Evolutionary conservation across 2,329 filamentous ascomycete genomes (phyloP), one percentile per base, ranked within the genome.

Genomic region (Lasiodiplodia theobromae): DNA sequence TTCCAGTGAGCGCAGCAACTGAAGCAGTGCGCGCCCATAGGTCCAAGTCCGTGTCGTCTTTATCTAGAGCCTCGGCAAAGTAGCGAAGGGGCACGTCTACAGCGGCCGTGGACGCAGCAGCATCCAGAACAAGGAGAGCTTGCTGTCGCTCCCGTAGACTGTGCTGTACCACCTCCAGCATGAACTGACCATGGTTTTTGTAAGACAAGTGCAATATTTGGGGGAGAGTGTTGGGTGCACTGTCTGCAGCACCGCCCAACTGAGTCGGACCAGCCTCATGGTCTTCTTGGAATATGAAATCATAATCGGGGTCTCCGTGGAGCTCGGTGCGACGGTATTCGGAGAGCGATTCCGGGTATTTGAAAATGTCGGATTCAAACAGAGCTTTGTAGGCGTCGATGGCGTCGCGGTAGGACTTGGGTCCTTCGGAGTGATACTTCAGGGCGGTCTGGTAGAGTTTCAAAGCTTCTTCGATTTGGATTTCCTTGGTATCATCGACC

Each of bases 391-490:
- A 99, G 56, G 96, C 95, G 64, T 90, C 87, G 53, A 87, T 86
- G 23, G 96, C 95, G 75, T 93, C 89, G 58, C 88, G 81, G 77
- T 93, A 96, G 66, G 89, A 92, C 21, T 83, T 83, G 0, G 92
- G 89, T 2, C 96, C 94, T 80, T 97, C 93, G 1, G 95, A 91
- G 77, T 99, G 96, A 72, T 94, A 89, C 79, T 95, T 97, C 69
- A 99, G 83, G 57, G 96, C 96, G 73, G 86, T 91, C 77, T 98
- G 94, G 78, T 97, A 99, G 44, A 95, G 88, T 81, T 97, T 98
- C 71, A 99, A 84, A 58, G 96, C 94, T 82, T 99, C 96, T 76
- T 99, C 96, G 76, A 98, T 95, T 85, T 97, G 94, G 65, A 99
- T 89, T 80, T 98, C 95, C 78, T 95, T 96, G 40, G 94, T 97